Evolutionary conservation across 495 filamentous ascomycete species (phyloP), one percentile per base, ranked within the genome.

Genomic region (Monascus purpureus): DNA sequence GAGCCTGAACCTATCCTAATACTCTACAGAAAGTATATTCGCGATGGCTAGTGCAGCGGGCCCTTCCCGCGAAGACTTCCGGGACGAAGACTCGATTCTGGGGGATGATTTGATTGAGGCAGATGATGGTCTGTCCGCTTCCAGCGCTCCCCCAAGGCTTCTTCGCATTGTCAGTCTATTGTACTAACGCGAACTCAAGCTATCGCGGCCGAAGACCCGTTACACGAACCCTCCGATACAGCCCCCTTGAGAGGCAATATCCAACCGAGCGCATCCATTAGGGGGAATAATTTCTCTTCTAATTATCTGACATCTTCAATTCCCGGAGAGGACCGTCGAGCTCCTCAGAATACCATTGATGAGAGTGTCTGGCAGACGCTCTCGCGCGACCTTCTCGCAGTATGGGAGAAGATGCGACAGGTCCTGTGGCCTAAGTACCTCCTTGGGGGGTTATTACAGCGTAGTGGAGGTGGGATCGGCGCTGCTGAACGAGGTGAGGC

Each of bases 371-470:
- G 88, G 90, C 79, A 86, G 17, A 99, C 90, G 8, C 61, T 99
- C 35, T 80, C 79, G 25, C 77, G 90, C 34, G 90, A 99, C 53
- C 61, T 96, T 46, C 53, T 86, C 12, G 90, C 86, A 25, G 83
- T 96, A 16, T 96, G 90, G 85, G 77, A 80, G 58, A 95, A 95
- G 68, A 84, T 96, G 82, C 75, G 79, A 55, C 88, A 92, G 59
- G 90, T 97, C n/a, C 72, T 97, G 29, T 97, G 82, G 57, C 90
- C 90, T 2, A 88, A 90, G 48, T 94, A 94, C 62, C 65, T 95
- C 29, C 77, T 96, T 27, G 80, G 80, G 32, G 78, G 67, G 16
- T 68, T 77, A 46, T 47, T 73, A 57, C 62, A 70, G 49, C 55
- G 69, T 44, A 57, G 68, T 36, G 83, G 82, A 17, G 76, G 80